Percentiles rank a stretch among this genome's conserved stretches.
Evolutionary conservation across 2,329 filamentous ascomycete genomes (phyloP).

Genomic region (Ophiognomonia clavigignenti-juglandacearum): DNA sequence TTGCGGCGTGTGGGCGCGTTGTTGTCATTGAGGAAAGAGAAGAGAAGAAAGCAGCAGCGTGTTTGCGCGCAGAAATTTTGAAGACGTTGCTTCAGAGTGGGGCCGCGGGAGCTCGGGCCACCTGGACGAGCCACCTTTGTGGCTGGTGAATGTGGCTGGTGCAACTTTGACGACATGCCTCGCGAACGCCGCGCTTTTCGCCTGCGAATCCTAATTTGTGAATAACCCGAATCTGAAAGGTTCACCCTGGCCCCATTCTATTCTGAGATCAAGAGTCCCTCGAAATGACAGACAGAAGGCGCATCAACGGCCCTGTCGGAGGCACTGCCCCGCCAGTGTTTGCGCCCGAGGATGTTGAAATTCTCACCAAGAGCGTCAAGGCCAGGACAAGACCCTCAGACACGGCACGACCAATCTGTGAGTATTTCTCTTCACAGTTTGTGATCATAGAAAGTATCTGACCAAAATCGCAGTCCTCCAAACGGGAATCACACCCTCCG

Average conservation of each 20-base stretch:
- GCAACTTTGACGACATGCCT: neutral
- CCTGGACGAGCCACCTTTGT: neutral
- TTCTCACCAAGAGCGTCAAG: slow-evolving; percentile 32
- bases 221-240: neutral
- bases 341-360: slow-evolving; percentile 36
- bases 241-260: neutral
- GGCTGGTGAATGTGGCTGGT: neutral
- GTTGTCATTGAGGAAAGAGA: neutral
- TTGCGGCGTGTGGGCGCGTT: neutral
- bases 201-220: neutral
- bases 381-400: slow-evolving; percentile 57
- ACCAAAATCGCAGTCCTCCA: slow-evolving; percentile 62
- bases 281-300: slow-evolving; percentile 78
- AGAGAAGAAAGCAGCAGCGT: neutral
- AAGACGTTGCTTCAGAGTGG: neutral
- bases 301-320: slow-evolving; percentile 82
- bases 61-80: neutral
- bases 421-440: slow-evolving; percentile 29
- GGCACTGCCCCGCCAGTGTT: slow-evolving; percentile 70
- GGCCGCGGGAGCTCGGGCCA: neutral
- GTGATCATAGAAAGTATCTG: neutral
- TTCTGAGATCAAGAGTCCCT: slow-evolving; percentile 38
- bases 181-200: neutral
- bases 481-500: slow-evolving; percentile 87
- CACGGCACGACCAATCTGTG: slow-evolving; percentile 82